These are phyloP conservation scores for Lactarius trivialis DNA, from an alignment of 768 basidiomycete species.

Conservation along the genomic window DNA sequence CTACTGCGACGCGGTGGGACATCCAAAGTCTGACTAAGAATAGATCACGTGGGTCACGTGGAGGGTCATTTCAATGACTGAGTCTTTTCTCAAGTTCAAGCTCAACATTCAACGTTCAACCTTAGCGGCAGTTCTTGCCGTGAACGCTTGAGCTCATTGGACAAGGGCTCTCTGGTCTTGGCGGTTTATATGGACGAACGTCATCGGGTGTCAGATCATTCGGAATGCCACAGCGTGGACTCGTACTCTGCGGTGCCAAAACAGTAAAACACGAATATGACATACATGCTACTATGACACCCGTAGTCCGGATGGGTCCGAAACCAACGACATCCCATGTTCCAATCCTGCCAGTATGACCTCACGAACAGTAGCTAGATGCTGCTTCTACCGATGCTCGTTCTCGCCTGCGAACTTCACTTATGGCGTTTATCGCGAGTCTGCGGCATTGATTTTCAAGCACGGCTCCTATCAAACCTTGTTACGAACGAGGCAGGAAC, in stretches of 20 bases:
- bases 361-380: slow-evolving; percentile 65
- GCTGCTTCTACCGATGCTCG: slow-evolving; percentile 59
- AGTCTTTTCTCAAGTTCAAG: too few species aligned
- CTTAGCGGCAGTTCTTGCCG: too few species aligned
- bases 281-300: not conserved
- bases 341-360: slow-evolving; percentile 70
- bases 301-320: slow-evolving; percentile 53
- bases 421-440: slow-evolving; percentile 54
- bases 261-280: not conserved
- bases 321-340: slow-evolving; percentile 67
- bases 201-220: too few species aligned
- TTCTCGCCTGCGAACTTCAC: slow-evolving; percentile 70
- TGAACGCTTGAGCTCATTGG: too few species aligned
- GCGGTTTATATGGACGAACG: too few species aligned
- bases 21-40: not conserved
- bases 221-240: too few species aligned
- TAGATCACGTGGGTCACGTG: not conserved
- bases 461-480: slow-evolving; percentile 34
- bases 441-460: slow-evolving; percentile 74
- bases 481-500: too few species aligned
- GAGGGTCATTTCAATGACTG: too few species aligned
- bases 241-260: not conserved
- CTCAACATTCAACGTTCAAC: too few species aligned
- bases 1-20: not conserved
- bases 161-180: too few species aligned